phyloP scores from a whole-genome alignment of 495 filamentous ascomycete species.

The Talaromyces thailandensis region DNA sequence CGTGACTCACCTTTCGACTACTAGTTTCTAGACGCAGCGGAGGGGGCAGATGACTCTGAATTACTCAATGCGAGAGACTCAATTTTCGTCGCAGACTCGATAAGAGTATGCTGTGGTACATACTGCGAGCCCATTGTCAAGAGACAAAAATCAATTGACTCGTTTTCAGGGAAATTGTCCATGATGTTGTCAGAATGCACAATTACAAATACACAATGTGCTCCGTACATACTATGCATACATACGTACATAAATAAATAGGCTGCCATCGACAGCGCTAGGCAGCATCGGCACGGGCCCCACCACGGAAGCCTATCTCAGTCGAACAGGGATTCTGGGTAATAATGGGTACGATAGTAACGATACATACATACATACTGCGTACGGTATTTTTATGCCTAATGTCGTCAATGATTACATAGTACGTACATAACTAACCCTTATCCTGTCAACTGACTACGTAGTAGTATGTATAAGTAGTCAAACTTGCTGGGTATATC shows the following conservation, averaged over 20 bases:
- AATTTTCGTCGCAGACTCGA: neutral
- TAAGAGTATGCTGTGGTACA: neutral
- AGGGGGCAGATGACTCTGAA: neutral
- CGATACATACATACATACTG: neutral
- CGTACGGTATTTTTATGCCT: neutral
- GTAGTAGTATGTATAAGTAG: too few species aligned
- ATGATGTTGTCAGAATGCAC: neutral
- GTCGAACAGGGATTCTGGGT: neutral
- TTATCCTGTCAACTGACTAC: neutral
- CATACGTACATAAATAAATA: neutral
- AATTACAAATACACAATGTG: neutral
- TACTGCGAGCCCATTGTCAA: neutral
- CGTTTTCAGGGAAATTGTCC: neutral
- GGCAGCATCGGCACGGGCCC: constrained; percentile 1
- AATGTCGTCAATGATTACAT: neutral
- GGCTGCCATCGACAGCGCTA: neutral
- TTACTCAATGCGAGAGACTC: neutral
- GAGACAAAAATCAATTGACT: neutral
- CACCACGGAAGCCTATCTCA: constrained; percentile 1
- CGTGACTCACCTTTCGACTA: constrained; percentile 3
- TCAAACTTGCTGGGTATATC: too few species aligned
- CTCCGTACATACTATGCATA: neutral
- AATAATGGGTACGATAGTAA: too few species aligned
- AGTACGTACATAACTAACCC: neutral
- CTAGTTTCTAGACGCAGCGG: neutral